Conservation (phyloP, 1,139 yeast genomes). For the Yamadazyma blattariae region DNA sequence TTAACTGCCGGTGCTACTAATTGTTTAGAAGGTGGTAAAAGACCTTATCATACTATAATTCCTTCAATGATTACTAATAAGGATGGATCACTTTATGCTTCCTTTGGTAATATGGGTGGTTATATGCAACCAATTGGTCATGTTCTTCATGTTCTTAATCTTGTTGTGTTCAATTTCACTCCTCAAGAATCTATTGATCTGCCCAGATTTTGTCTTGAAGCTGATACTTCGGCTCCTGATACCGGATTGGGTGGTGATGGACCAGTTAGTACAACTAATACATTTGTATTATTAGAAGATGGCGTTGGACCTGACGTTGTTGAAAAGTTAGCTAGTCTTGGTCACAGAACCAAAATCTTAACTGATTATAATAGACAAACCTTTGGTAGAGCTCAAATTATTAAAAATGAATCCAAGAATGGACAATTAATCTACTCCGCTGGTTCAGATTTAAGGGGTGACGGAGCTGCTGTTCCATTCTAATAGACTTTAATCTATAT, state of each 20-base stretch:
- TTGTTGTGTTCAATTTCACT: slow-evolving; percentile 59
- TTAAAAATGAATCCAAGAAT: slow-evolving; percentile 41
- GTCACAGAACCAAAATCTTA: slow-evolving; percentile 55
- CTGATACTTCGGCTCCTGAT: slow-evolving; percentile 39
- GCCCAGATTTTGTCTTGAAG: slow-evolving; percentile 65
- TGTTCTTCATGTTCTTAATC: slow-evolving; percentile 70
- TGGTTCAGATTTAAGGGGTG: slow-evolving; percentile 79
- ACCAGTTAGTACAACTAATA: slow-evolving; percentile 58
- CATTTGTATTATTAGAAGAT: slow-evolving; percentile 64
- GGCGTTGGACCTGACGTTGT: slow-evolving; percentile 50
- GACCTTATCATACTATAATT: slow-evolving; percentile 83
- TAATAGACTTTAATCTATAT: neutral
- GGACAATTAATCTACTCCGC: slow-evolving; percentile 56
- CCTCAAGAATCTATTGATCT: slow-evolving; percentile 79
- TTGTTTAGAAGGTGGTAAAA: slow-evolving; percentile 63
- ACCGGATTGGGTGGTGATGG: slow-evolving; percentile 64
- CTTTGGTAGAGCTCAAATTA: slow-evolving; percentile 78
- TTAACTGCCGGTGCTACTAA: slow-evolving; percentile 57
- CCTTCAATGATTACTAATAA: slow-evolving; percentile 65
- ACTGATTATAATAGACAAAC: slow-evolving; percentile 43
- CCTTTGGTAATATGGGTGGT: slow-evolving; percentile 87
- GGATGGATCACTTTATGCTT: slow-evolving; percentile 52
- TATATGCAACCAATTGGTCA: slow-evolving; percentile 88
- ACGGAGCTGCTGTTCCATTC: slow-evolving; percentile 73
- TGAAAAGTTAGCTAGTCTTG: slow-evolving; percentile 44